Conservation (phyloP, 352 stramenopile species). For the Paralagenidium karlingii region DNA sequence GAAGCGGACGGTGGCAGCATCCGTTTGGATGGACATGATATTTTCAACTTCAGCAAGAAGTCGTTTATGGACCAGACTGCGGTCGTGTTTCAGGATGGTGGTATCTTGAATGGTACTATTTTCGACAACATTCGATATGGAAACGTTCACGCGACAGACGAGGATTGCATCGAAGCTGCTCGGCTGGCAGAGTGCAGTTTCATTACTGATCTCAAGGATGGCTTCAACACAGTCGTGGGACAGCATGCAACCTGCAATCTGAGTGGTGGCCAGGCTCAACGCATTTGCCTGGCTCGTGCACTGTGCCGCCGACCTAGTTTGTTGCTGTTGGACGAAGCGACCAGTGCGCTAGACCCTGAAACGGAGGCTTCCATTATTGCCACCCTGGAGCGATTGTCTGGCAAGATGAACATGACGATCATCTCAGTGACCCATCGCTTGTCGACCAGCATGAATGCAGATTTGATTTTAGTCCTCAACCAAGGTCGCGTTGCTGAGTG, state of each 20-base stretch:
- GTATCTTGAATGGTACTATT: constrained; percentile 80
- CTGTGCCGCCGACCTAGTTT: constrained; percentile 70
- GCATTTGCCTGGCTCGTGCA: constrained; percentile 72
- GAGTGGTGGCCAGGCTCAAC: constrained; percentile 77
- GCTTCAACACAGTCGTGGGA: constrained; percentile 71
- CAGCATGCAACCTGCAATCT: constrained; percentile 81
- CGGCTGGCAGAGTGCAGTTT: constrained; percentile 76
- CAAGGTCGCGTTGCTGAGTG: constrained; percentile 62
- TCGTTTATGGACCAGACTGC: constrained; percentile 82
- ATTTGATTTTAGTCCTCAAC: constrained; percentile 75
- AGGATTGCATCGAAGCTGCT: constrained; percentile 70
- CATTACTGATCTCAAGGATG: constrained; percentile 67
- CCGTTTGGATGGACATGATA: constrained; percentile 64
- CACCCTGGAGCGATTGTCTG: constrained; percentile 61
- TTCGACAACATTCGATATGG: constrained; percentile 83
- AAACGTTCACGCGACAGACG: constrained; percentile 51
- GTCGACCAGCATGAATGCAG: constrained; percentile 63
- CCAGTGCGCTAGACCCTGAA: constrained; percentile 75
- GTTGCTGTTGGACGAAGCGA: constrained; percentile 75
- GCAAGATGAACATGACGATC: constrained; percentile 84
- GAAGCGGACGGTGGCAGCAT: constrained; percentile 72
- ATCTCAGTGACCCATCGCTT: constrained; percentile 84
- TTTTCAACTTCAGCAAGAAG: constrained; percentile 79
- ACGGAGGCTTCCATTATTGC: constrained; percentile 77
- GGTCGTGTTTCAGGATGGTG: constrained; percentile 79